phyloP scores from a whole-genome alignment of 192 early-diverging fungal genomes.

The Rhizoclosmatium sp. region DNA sequence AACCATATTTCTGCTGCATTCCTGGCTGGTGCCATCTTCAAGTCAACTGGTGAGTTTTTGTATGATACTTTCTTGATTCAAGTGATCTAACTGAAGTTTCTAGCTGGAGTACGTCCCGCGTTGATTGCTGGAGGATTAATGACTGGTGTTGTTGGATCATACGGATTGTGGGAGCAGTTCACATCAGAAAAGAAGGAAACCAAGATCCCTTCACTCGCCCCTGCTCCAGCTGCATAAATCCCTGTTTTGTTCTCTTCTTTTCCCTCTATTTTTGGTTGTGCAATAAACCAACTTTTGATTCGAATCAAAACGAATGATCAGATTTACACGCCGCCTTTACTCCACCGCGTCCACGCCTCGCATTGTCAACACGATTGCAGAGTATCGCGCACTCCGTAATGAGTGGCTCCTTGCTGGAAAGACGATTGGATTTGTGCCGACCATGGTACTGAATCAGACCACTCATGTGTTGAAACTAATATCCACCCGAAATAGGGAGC shows the following conservation, averaged over 20 bases:
- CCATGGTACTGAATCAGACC: constrained; percentile 71
- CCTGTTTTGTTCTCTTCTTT: not conserved
- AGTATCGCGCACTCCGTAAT: constrained; percentile 62
- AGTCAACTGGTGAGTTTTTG: constrained; percentile 55
- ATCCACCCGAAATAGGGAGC: constrained; percentile 65
- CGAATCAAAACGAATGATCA: not conserved
- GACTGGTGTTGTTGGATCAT: constrained; percentile 50
- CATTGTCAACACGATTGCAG: constrained; percentile 76
- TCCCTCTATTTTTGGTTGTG: not conserved
- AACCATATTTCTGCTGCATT: constrained; percentile 66
- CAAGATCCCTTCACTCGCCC: not conserved
- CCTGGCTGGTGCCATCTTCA: constrained; percentile 60
- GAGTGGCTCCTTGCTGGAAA: constrained; percentile 68
- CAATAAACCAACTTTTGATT: constrained; percentile 2
- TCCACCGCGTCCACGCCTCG: constrained; percentile 11
- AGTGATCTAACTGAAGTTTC: not conserved
- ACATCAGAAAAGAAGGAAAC: constrained; percentile 12
- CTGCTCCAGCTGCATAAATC: not conserved
- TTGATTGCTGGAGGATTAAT: constrained; percentile 55
- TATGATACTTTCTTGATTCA: not conserved
- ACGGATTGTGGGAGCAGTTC: constrained; percentile 45
- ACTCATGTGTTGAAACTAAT: not conserved
- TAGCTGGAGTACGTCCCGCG: constrained; percentile 61
- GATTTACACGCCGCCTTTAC: not conserved
- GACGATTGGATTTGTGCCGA: constrained; percentile 92